Evolutionary conservation across 2,329 filamentous ascomycete genomes (phyloP), one percentile per base, ranked within the genome.

Genomic region (Monilinia laxa): DNA sequence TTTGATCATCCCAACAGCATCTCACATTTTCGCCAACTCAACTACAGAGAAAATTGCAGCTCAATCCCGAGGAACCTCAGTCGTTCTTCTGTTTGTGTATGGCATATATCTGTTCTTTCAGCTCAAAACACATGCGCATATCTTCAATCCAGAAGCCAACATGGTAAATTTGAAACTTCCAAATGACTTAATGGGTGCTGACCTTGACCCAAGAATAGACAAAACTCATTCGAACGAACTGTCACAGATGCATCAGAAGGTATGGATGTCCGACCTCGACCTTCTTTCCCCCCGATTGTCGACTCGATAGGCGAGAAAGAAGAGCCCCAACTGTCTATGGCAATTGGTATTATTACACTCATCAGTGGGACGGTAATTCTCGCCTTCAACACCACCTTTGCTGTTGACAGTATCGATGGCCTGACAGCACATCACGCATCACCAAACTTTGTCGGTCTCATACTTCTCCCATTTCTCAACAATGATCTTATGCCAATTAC

Each of bases 1-100:
- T 72, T 82, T 96, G 72, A 93, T 96, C 71, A 91, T 96, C n/a
- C 93, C 93, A 0, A 95, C 92, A 11, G 91, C 93, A 2, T 96
- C 94, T 76, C 83, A 90, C 70, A 80, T 49, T 81, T 45, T 86
- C 79, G 62, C 11, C 7, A 66, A 18, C 16, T 54, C 18, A 14
- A 57, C 18, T 31, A 38, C 25, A 3, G 57, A 14, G 55, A 62
- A 11, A 4, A 59, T 66, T 28, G 28, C 57, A n/a, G 60, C 20
- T 5, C 40, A 16, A 20, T 47, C 25, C 3, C 52, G 28, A n/a
- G 54, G 63, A 12, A 65, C 52, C n/a, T 35, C 62, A 14, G 68
- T 71, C n/a, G 76, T 78, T 7, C 42, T 66, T 80, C 57, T 76
- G 80, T 47, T 59, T 35, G 57, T 59, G 4, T 59, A 59, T n/a